Evolutionary conservation across 768 basidiomycete species (phyloP).

Genomic region (Russula brevipes): DNA sequence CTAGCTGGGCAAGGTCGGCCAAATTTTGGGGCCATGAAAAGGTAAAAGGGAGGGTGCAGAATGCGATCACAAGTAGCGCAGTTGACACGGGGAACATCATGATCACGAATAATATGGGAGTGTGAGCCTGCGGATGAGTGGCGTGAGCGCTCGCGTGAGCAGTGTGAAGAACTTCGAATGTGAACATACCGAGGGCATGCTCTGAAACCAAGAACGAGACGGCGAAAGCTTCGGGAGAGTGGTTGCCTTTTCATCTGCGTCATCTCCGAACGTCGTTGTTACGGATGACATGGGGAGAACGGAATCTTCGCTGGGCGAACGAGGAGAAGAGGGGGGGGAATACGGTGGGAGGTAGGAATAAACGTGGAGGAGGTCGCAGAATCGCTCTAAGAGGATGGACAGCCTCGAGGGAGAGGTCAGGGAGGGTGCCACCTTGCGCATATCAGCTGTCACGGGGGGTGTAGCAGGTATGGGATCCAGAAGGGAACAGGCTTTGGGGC

Average conservation of each 20-base stretch:
- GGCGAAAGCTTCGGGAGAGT: neutral
- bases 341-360: constrained; percentile 8
- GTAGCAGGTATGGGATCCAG: constrained; percentile 28
- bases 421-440: constrained; percentile 15
- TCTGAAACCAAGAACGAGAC: constrained; percentile 19
- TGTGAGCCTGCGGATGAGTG: constrained; percentile 38
- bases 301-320: constrained; percentile 37
- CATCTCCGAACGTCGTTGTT: constrained; percentile 7
- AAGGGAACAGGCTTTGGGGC: constrained; percentile 31
- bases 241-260: constrained; percentile 10
- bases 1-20: constrained; percentile 68
- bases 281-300: constrained; percentile 23
- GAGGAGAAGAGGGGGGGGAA: constrained; percentile 32
- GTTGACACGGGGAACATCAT: constrained; percentile 70
- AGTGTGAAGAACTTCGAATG: neutral
- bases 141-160: constrained; percentile 24
- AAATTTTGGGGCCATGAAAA: constrained; percentile 72
- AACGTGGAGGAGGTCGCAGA: constrained; percentile 16
- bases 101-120: constrained; percentile 64
- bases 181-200: constrained; percentile 19
- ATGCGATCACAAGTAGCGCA: constrained; percentile 39
- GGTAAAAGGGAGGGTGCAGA: constrained; percentile 61
- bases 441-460: constrained; percentile 25
- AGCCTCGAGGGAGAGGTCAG: constrained; percentile 23
- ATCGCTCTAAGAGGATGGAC: constrained; percentile 21